These are phyloP conservation scores for Apiotrichum domesticum DNA, from an alignment of 1,284 basidiomycete genomes.

Conservation along the genomic window DNA sequence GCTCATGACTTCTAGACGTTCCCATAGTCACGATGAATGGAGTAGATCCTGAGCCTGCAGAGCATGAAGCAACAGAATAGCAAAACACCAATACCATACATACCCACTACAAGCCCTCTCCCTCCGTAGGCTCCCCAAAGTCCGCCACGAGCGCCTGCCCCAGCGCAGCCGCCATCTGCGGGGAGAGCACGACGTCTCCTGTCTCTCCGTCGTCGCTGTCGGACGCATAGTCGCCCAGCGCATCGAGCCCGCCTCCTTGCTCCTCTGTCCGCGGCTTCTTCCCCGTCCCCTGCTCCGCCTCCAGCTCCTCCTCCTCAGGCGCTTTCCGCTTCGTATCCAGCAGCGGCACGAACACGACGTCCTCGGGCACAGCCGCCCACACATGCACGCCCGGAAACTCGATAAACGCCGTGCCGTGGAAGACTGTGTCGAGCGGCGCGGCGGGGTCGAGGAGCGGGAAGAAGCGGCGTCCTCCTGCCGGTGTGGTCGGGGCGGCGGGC, in stretches of 20 bases:
- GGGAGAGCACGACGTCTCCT: constrained; percentile 10
- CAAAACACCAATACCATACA: too few relatives aligned
- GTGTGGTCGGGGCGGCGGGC: not conserved
- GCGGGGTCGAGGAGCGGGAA: constrained; percentile 58
- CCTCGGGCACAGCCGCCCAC: constrained; percentile 52
- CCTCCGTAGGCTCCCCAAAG: constrained; percentile 3
- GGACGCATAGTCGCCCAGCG: too few relatives aligned
- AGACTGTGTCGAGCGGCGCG: constrained; percentile 32
- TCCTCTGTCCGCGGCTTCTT: constrained; percentile 1
- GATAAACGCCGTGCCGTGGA: constrained; percentile 62
- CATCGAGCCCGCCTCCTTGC: too few relatives aligned
- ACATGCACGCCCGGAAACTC: constrained; percentile 77
- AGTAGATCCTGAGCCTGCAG: too few relatives aligned
- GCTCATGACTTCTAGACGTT: too few relatives aligned
- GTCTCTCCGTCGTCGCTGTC: constrained; percentile 9
- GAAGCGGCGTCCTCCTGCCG: constrained; percentile 23
- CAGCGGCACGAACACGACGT: constrained; percentile 39
- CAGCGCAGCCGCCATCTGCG: constrained; percentile 26
- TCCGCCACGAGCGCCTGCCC: constrained; percentile 20
- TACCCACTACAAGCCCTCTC: too few relatives aligned
- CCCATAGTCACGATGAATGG: too few relatives aligned
- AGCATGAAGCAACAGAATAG: too few relatives aligned
- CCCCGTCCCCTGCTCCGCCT: constrained; percentile 45
- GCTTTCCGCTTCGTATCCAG: constrained; percentile 22
- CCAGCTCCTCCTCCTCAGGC: constrained; percentile 40